Evolutionary conservation across 306 rosid species (phyloP), one percentile per base, ranked within the genome.

Genomic region (Pyrus communis): DNA sequence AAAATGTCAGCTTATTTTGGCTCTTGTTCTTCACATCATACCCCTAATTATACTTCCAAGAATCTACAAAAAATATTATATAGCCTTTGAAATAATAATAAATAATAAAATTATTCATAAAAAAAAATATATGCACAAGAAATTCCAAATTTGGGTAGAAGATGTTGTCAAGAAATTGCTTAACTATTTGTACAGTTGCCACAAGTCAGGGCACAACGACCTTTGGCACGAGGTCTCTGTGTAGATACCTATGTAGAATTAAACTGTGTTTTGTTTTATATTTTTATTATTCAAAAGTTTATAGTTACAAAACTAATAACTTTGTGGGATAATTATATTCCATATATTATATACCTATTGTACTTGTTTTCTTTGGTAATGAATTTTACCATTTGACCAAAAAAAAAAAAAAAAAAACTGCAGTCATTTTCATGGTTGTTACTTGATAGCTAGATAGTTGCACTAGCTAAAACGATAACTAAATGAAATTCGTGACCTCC

Each of bases 81-180:
- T 63, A 17, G n/a, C 68, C n/a, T 30, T 15, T 31, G 21, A 63
- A 63, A 13, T 15, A 3, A 30, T 7, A 13, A 1, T 5, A 28
- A 4, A 35, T 35, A 6, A 35, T 0, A 0, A 9, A 75, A n/a
- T 2, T 58, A 9, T 63, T 51, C 23, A 25, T 23, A 43, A 38
- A 23, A 31, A 33, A 33, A 35, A 30, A 11, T 7, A 22, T 27
- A 22, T 42, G 52, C 51, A 23, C 54, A n/a, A 33, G 9, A 65
- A 27, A 66, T 52, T 67, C 73, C 54, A 49, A 75, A 66, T 23
- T 67, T 76, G 55, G 79, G 67, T 76, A 7, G 17, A 18, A 38
- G 73, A 66, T 9, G 13, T 35, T 54, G 55, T 17, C 74, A 23
- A 55, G 30, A 45, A 76, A 54, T 28, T 76, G 21, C 42, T 49